phyloP scores from a whole-genome alignment of 805 yeast species.

The Danielia reshetovae region DNA sequence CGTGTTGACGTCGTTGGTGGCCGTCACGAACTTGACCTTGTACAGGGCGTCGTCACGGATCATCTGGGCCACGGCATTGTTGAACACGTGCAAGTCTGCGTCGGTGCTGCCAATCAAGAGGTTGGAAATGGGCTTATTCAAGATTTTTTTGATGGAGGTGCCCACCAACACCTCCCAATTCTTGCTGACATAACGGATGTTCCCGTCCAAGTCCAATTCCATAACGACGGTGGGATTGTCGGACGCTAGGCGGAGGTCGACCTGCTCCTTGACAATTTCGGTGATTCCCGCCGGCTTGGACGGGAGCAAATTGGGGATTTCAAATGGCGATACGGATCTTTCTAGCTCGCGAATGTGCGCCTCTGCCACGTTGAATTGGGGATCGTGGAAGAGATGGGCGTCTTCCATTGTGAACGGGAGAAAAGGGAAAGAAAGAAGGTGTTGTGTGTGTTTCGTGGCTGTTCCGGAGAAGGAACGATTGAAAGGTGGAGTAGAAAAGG shows the following conservation, averaged over 20 bases:
- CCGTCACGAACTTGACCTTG: constrained; percentile 66
- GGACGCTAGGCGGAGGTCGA: constrained; percentile 61
- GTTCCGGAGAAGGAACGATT: no score
- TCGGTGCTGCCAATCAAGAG: constrained; percentile 60
- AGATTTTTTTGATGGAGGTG: constrained; percentile 51
- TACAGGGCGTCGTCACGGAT: constrained; percentile 69
- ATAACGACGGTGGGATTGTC: constrained; percentile 72
- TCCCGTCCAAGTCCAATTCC: constrained; percentile 79
- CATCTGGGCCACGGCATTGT: constrained; percentile 69
- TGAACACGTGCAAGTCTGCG: constrained; percentile 64
- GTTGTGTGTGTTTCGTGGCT: no score
- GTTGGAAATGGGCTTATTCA: constrained; percentile 53
- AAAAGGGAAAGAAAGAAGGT: neutral
- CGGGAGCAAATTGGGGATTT: constrained; percentile 12
- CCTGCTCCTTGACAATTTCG: constrained; percentile 33
- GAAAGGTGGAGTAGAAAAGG: no score
- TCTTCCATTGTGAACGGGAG: no score
- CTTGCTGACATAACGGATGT: constrained; percentile 66
- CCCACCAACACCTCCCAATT: constrained; percentile 82
- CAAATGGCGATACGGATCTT: constrained; percentile 33
- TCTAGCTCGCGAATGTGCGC: constrained; percentile 16
- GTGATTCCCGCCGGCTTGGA: neutral
- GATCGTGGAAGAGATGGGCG: constrained; percentile 15
- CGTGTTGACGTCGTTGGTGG: constrained; percentile 26
- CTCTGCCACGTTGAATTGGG: constrained; percentile 14